Evolutionary conservation across 495 filamentous ascomycete species (phyloP), one percentile per base, ranked within the genome.

Genomic region (Xeromyces bisporus): DNA sequence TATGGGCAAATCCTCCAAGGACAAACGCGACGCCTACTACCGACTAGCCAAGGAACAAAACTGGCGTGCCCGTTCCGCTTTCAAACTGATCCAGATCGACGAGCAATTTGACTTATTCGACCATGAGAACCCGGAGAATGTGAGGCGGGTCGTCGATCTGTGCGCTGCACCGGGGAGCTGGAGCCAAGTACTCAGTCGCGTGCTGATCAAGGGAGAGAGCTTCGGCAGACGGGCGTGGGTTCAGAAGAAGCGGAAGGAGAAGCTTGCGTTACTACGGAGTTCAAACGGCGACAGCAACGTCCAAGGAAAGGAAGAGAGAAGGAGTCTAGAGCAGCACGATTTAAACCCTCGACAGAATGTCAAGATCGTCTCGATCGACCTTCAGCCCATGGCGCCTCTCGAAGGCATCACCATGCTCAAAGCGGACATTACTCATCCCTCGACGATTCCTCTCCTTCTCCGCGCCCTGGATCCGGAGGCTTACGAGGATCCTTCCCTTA

Each of bases 1-100:
- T 14, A 97, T 97, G 89, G 89, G 89, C 2, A 94, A 94, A 52
- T 93, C 89, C 1, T 93, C 86, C 21, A 97, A 97, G 57, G 89
- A 97, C 47, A 97, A 97, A 61, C 80, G 89, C 29, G 89, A 97
- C 50, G 81, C 84, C 31, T 97, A 97, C 56, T 97, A 97, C 49
- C 73, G 89, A 17, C 76, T 97, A 6, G 89, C 89, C 3, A 97
- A 97, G 58, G 89, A 97, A 46, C 85, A 96, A 66, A 87, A 89
- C 35, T 97, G 86, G 86, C 81, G 89, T 15, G 89, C 89, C 10
- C 77, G 89, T 30, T 87, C 80, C 35, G 89, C 89, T 18, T 97
- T 91, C 72, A 97, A 97, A 48, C 68, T 97, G 25, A 71, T 97
- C 16, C 89, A 97, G 50, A 71, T 97, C 26, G 80, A 96, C 50